Evolutionary conservation across 345 rosid species (phyloP).

Genomic region (Populus deltoides): DNA sequence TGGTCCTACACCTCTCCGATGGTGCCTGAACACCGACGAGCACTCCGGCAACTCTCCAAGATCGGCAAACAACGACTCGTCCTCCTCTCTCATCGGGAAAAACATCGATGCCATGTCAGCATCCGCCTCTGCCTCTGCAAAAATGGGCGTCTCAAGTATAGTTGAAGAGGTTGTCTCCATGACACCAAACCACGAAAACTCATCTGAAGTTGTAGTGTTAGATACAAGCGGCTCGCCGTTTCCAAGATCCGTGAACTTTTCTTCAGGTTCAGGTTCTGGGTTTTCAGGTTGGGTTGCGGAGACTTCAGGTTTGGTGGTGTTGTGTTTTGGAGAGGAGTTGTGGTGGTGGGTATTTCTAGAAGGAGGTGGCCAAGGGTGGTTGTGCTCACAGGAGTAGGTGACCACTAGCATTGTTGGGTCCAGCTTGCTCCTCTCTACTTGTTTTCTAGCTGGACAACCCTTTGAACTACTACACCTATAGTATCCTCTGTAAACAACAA

Average conservation of each 20-base stretch:
- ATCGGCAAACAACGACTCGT: conserved; percentile 92
- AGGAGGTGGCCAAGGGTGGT: conserved; percentile 81
- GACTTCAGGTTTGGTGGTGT: conserved; percentile 13
- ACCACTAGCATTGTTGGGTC: conserved; percentile 80
- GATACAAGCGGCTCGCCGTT: conserved; percentile 39
- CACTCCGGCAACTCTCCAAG: conserved; percentile 98
- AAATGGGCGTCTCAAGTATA: conserved; percentile 65
- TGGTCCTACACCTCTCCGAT: conserved; percentile 52
- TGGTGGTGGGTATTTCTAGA: conserved; percentile 48
- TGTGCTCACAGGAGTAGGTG: conserved; percentile 90
- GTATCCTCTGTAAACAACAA: conserved; percentile 60
- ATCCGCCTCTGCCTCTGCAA: conserved; percentile 27
- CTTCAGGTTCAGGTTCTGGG: conserved; percentile 31
- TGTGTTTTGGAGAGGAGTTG: conserved; percentile 8
- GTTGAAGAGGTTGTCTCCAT: conserved; percentile 75
- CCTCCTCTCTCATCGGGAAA: conserved; percentile 43
- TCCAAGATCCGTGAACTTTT: conserved; percentile 47
- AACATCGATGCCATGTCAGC: conserved; percentile 45
- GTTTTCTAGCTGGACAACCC: conserved; percentile 95
- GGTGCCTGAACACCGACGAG: conserved; percentile 63
- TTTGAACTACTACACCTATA: conserved; percentile 95
- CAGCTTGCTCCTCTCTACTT: conserved; percentile 87
- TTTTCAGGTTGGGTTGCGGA: conserved; percentile 5
- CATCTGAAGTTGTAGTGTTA: conserved; percentile 35
- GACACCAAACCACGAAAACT: conserved; percentile 79